Base-by-base conservation (phyloP, 2,329 filamentous ascomycete species). In the Pseudodiploospora longispora region DNA sequence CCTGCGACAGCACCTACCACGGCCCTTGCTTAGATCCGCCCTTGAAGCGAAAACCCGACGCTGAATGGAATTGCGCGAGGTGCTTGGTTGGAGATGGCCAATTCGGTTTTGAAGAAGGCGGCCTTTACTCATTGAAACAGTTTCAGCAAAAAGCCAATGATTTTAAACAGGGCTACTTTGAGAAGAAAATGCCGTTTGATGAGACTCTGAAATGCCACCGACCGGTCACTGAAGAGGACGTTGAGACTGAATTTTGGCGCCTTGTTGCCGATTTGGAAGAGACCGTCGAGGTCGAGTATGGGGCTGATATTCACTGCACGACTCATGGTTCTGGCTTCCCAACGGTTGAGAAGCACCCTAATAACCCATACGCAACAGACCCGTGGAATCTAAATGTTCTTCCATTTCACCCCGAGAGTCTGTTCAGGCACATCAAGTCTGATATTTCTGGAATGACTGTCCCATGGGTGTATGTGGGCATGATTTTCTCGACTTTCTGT, bases 401-500 rank as follows among this genome's bases (percentile, higher is more conserved):
- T 48, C 93, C 93, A 0, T 80, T 97, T 42, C 83, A 95, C 52
- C 81, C 85, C 1, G 91, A 97, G 42, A 96, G 90, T 39, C 71
- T 98, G 1, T 98, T 98, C 70, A 80, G 91, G 40, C 87, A 98
- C 56, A 97, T 98, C 71, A 97, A 97, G 63, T 88, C 91, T 0
- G 93, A 98, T 59, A 94, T 98, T 42, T 97, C 93, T 2, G 93
- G 93, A 33, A 98, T 98, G 93, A 98, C 93, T 0, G 91, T 98
- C 6, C 93, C 93, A 1, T 98, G 93, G 93, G 81, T 98, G 4
- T 98, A 98, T 59, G 93, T 98, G 4, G 93, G 93, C 49, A 98
- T 98, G 93, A 94, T 95, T 34, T 98, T 98, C 62, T 98, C 93
- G 0, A 97, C 93, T 0, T 98, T 98, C 59, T 98, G 93, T 65